Base-by-base conservation (phyloP, 148 eudicot genomes). In the Silene conica region DNA sequence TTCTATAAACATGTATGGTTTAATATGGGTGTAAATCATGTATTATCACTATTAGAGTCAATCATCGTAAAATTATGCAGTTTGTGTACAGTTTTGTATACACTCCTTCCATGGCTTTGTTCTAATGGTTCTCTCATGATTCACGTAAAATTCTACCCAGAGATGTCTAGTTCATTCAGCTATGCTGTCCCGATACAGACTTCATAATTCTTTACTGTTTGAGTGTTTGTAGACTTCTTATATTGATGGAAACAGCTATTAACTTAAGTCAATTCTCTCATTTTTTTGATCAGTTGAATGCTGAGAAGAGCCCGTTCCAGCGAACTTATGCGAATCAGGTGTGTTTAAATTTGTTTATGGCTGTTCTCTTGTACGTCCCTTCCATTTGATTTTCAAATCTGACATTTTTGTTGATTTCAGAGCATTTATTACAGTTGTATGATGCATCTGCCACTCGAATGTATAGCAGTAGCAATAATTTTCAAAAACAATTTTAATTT, bases 261-360 rank as follows among this genome's bases (percentile, higher is more conserved):
- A 34, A 34, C 9, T 65, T 15, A 38, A 38, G 13, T 31, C 21
- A 62, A 56, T 15, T 66, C 61, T 72, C 15, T 26, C 76, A 10
- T 41, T n/a, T 75, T 38, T 59, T 15, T 78, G 67, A 82, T 16
- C 92, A 90, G 95, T 85, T 90, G 79, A 90, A 90, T 79, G 77
- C 90, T 15, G 95, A 90, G 50, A 90, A 90, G 82, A 90, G 95
- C 48, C 95, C 95, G 19, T 90, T 90, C 79, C 95, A 90, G 81
- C 80, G 90, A 61, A 85, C 90, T 63, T 88, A 88, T 79, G 95
- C 95, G 13, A 74, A 78, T 77, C 95, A 90, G 91, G 95, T 89
- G 76, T 50, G 23, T 21, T 63, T 34, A 10, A 23, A 20, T 71
- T 38, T 55, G 15, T 41, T 56, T 73, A 6, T 69, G 41, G 71